Base-by-base conservation (phyloP, 805 yeast species). In the Pichia insulana region DNA sequence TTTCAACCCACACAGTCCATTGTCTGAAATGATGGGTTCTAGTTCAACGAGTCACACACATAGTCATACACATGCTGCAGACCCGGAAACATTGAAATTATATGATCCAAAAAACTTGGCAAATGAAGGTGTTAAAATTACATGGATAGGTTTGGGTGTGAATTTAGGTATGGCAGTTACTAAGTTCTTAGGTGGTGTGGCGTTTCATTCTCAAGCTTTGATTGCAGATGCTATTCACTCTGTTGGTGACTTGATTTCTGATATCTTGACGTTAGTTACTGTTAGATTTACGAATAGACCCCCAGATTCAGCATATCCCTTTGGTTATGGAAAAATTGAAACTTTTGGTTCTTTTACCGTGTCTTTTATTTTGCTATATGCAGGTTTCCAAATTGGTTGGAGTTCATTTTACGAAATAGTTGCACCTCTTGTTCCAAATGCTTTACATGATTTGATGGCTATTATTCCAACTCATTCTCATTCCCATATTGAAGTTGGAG, bases 181-280 rank as follows among this genome's bases (percentile, higher is more conserved):
- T 27, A 92, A 92, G 60, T 89, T 88, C 22, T 62, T 78, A 18
- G 97, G 97, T 26, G 98, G 98, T 7, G 69, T 86, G 15, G 78
- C 78, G 31, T 92, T 92, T 73, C 95, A 92, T 61, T 92, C 98
- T 0, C 96, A 89, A 59, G 89, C 97, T 2, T 72, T 92, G 43
- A 59, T 89, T 39, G 98, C 98, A 1, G 98, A 92, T 62, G 89
- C 97, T 1, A 80, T 88, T 25, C 98, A 92, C 64, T 90, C 97
- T 0, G 71, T 86, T 17, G 80, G 94, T 37, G 98, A 92, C 62
- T 69, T 90, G 65, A 74, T 92, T 13, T 84, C 95, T 8, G 98
- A 92, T 61, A 74, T 90, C 36, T 65, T 92, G 50, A 92, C 98
- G 0, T 68, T 92, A 43, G 80, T 88, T 4, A 90, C 97, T 1